Conservation (phyloP, 2,329 filamentous ascomycete genomes). For the Colletotrichum horii region DNA sequence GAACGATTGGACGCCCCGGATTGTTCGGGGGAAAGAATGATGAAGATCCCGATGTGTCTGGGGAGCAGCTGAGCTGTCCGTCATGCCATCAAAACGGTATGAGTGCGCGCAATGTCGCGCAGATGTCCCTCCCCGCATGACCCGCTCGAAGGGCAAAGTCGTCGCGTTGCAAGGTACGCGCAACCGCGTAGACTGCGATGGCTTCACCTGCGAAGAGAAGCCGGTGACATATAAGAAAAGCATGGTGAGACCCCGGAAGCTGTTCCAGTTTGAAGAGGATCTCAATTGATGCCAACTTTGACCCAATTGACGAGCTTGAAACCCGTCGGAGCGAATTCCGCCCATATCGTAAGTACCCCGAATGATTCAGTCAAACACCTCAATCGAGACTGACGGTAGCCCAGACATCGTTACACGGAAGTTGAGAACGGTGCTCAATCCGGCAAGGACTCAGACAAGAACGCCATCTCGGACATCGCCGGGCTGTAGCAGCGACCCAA, state of each 20-base stretch:
- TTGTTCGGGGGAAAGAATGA: not conserved
- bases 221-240: not conserved
- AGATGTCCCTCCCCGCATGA: not conserved
- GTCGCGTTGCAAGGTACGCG: not conserved
- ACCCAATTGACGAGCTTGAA: not conserved
- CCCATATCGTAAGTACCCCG: not conserved
- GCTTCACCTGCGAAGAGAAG: not conserved
- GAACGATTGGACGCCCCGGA: not conserved
- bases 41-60: not conserved
- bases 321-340: not conserved
- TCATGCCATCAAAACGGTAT: constrained; percentile 7
- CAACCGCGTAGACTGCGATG: not conserved
- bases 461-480: not conserved
- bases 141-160: not conserved
- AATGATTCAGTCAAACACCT: not conserved
- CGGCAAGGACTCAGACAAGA: not conserved
- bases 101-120: constrained; percentile 12
- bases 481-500: not conserved
- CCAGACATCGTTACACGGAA: not conserved
- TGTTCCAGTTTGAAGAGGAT: not conserved
- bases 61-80: constrained; percentile 15
- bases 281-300: not conserved
- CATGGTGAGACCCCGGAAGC: not conserved
- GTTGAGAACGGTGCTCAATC: not conserved
- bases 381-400: not conserved